A percentile compares a stretch with the other conserved stretches of the same genome.
phyloP scores from a whole-genome alignment of 768 basidiomycete genomes.

The Chalciporus pseudorubinellus region DNA sequence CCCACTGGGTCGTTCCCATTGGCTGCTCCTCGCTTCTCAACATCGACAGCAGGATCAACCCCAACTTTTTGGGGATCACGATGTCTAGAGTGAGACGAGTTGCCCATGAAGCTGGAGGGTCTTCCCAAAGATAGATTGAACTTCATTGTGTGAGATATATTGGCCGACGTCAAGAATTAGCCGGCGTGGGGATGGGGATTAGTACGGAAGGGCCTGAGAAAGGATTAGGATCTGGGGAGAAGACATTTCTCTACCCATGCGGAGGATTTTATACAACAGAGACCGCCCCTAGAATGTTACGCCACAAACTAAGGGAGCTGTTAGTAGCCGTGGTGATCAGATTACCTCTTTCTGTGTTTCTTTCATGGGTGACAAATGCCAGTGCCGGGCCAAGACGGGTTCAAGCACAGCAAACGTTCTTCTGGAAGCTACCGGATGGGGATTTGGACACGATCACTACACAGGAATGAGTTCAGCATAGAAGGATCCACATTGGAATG shows the following conservation, averaged over 20 bases:
- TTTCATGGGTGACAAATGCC: too few species aligned
- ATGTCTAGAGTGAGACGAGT: slow-evolving; percentile 9
- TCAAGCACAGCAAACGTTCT: too few species aligned
- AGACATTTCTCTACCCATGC: not conserved
- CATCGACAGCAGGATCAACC: not conserved
- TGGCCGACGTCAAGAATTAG: not conserved
- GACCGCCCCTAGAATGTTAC: not conserved
- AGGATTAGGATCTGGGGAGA: too few species aligned
- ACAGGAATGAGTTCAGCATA: not conserved
- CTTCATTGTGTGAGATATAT: not conserved
- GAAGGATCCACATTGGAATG: too few species aligned
- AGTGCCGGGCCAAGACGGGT: too few species aligned
- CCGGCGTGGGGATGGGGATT: slow-evolving; percentile 1
- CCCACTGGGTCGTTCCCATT: not conserved
- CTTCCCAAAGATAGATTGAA: slow-evolving; percentile 7
- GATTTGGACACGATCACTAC: not conserved
- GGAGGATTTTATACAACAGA: not conserved
- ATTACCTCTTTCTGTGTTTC: too few species aligned
- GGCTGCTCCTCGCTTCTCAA: not conserved
- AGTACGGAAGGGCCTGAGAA: not conserved
- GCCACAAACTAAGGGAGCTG: not conserved
- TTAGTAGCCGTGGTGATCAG: not conserved
- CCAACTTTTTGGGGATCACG: slow-evolving; percentile 4
- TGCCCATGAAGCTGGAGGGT: slow-evolving; percentile 6
- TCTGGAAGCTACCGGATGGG: too few species aligned